These are phyloP conservation scores for Onygenales sp. DNA, from an alignment of 2,329 filamentous ascomycete genomes.

Conservation along the genomic window DNA sequence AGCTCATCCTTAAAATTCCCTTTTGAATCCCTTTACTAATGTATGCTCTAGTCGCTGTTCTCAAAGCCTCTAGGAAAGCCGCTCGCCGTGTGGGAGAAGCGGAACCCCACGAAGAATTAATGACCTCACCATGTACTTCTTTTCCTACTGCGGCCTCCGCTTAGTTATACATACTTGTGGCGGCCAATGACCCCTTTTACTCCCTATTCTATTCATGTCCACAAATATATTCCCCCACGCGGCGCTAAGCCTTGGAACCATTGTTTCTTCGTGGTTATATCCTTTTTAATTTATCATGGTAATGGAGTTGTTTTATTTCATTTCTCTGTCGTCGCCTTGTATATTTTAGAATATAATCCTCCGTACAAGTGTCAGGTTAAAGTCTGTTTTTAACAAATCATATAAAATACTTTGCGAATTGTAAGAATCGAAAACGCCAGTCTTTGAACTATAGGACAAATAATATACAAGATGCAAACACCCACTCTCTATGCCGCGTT, in stretches of 20 bases:
- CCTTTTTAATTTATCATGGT: too few species aligned
- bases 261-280: too few species aligned
- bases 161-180: neutral
- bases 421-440: too few species aligned
- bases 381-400: too few species aligned
- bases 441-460: neutral
- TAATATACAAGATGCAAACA: neutral
- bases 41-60: constrained; percentile 48
- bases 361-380: too few species aligned
- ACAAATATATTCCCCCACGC: neutral
- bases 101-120: constrained; percentile 7
- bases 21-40: neutral
- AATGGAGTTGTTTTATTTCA: too few species aligned
- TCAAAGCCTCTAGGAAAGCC: constrained; percentile 63
- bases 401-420: too few species aligned
- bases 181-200: too few species aligned
- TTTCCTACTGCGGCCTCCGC: neutral
- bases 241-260: too few species aligned
- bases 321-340: too few species aligned
- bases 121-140: neutral
- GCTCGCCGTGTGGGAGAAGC: constrained; percentile 38
- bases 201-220: neutral
- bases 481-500: constrained; percentile 39
- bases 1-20: constrained; percentile 12
- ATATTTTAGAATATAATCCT: too few species aligned